These are phyloP conservation scores for Herpetomonas samuelpessoai DNA, from an alignment of 208 protist genomes.

Conservation along the genomic window DNA sequence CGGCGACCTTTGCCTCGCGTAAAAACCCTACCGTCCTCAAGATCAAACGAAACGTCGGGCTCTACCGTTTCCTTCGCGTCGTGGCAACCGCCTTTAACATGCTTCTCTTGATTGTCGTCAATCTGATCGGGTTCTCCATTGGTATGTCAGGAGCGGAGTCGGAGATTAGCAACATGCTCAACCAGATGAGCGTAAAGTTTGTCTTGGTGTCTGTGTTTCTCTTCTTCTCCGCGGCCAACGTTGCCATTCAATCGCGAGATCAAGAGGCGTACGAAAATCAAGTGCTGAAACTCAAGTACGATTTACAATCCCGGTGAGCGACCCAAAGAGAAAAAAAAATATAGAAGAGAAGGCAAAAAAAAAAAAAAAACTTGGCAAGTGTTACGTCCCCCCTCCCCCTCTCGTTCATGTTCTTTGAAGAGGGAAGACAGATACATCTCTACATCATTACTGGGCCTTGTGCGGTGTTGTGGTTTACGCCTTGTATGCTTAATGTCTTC, in stretches of 20 bases:
- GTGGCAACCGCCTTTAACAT: constrained; percentile 34
- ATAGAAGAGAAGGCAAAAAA: no score
- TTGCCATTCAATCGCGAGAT: constrained; percentile 63
- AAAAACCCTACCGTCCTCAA: constrained; percentile 15
- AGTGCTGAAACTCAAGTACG: constrained; percentile 30
- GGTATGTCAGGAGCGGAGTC: constrained; percentile 20
- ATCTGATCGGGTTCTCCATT: constrained; percentile 71
- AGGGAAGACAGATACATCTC: no score
- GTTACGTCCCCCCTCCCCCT: no score
- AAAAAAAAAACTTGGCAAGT: no score
- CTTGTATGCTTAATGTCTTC: no score
- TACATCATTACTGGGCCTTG: no score
- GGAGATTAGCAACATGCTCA: constrained; percentile 15
- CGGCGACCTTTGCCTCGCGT: constrained; percentile 33
- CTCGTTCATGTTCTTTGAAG: no score
- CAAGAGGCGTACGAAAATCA: constrained; percentile 39
- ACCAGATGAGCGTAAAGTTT: constrained; percentile 15
- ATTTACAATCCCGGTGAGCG: constrained; percentile 4
- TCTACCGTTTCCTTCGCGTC: constrained; percentile 47
- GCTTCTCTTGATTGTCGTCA: constrained; percentile 51
- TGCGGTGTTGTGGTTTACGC: no score
- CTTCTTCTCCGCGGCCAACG: constrained; percentile 40
- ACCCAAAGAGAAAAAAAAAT: constrained; percentile 8
- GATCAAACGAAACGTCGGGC: constrained; percentile 16
- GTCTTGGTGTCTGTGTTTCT: constrained; percentile 19